A percentile compares a stretch with the other conserved stretches of the same genome.
Evolutionary conservation across 2,329 filamentous ascomycete genomes (phyloP).

Genomic region (Aureobasidium leucospermi): DNA sequence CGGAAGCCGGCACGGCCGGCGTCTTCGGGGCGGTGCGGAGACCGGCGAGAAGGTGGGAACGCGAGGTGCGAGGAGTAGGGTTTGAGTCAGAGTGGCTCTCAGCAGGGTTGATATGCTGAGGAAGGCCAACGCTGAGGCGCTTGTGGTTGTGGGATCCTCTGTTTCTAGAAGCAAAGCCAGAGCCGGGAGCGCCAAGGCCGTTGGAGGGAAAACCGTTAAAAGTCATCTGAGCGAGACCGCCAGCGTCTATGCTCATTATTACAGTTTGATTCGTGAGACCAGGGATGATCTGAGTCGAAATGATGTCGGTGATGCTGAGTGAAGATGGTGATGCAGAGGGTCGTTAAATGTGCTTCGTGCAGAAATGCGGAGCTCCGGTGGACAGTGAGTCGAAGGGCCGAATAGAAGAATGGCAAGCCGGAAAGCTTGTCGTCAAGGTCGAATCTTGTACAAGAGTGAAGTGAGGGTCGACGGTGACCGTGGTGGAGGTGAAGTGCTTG

Average conservation of each 20-base stretch:
- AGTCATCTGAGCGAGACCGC: slow-evolving; percentile 99
- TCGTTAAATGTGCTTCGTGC: slow-evolving; percentile 12
- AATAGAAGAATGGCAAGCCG: neutral
- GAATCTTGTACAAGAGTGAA: slow-evolving; percentile 8
- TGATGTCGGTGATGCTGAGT: slow-evolving; percentile 5
- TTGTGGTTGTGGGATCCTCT: slow-evolving; percentile 75
- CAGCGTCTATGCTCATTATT: slow-evolving; percentile 71
- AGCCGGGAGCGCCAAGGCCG: slow-evolving; percentile 66
- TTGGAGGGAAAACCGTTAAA: slow-evolving; percentile 66
- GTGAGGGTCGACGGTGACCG: neutral
- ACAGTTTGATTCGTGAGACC: slow-evolving; percentile 16
- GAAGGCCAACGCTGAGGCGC: slow-evolving; percentile 72
- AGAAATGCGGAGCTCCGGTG: neutral
- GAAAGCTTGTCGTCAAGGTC: neutral
- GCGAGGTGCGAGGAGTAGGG: slow-evolving; percentile 73
- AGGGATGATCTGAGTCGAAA: slow-evolving; percentile 7
- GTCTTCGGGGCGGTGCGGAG: slow-evolving; percentile 91
- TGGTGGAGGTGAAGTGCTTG: slow-evolving; percentile 1
- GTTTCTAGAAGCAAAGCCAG: slow-evolving; percentile 81
- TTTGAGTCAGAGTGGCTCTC: slow-evolving; percentile 60
- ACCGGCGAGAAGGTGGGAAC: slow-evolving; percentile 87
- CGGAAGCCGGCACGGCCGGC: slow-evolving; percentile 58
- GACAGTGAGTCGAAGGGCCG: neutral
- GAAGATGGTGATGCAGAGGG: neutral
- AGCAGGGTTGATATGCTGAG: slow-evolving; percentile 59